Conservation (phyloP, 768 basidiomycete species). For the Suillus decipiens region DNA sequence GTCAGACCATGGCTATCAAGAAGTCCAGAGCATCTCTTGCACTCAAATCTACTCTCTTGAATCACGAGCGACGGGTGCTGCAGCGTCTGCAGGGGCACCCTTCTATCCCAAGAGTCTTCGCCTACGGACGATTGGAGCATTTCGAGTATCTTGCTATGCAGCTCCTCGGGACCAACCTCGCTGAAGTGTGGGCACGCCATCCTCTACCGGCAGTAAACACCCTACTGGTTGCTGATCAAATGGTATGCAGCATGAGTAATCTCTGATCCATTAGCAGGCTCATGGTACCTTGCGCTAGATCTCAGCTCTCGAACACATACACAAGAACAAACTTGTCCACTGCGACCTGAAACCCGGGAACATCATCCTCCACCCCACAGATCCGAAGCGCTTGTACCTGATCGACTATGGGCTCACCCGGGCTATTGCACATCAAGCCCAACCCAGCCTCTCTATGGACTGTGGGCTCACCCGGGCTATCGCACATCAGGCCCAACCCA, state of each 20-base stretch:
- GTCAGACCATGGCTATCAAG: slow-evolving; percentile 31
- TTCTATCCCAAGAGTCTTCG: slow-evolving; percentile 34
- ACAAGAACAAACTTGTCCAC: not conserved
- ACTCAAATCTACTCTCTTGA: slow-evolving; percentile 22
- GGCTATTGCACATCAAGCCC: too few relatives aligned
- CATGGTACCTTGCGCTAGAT: not conserved
- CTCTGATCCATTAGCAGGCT: not conserved
- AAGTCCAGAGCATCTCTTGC: slow-evolving; percentile 32
- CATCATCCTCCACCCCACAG: too few relatives aligned
- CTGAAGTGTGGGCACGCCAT: slow-evolving; percentile 7
- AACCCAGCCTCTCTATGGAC: too few relatives aligned
- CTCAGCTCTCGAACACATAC: not conserved
- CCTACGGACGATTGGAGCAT: slow-evolving; percentile 32
- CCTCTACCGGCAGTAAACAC: not conserved
- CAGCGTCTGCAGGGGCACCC: slow-evolving; percentile 32
- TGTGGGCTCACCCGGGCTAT: too few relatives aligned
- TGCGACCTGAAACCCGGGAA: not conserved
- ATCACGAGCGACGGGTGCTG: slow-evolving; percentile 30
- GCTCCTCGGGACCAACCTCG: slow-evolving; percentile 12
- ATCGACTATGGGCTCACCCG: too few relatives aligned
- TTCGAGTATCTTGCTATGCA: slow-evolving; percentile 39
- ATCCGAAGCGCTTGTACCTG: too few relatives aligned
- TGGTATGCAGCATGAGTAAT: not conserved
- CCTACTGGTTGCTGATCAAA: not conserved
- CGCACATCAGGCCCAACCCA: too few relatives aligned